A percentile compares a stretch with the other conserved stretches of the same genome.
Evolutionary conservation across 2,329 filamentous ascomycete genomes (phyloP).

Genomic region (Aureobasidium musti): DNA sequence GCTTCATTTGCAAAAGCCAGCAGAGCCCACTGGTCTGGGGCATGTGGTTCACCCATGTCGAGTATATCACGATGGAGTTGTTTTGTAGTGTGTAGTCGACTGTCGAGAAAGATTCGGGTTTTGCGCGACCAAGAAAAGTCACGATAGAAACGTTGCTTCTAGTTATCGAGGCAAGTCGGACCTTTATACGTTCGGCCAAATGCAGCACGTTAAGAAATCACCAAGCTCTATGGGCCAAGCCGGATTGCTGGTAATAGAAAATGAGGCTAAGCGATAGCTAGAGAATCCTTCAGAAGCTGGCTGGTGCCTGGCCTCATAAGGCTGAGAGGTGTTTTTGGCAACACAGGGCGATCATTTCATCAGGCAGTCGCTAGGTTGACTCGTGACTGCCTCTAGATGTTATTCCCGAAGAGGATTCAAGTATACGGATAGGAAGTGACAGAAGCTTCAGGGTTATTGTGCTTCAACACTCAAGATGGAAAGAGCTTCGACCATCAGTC

Average conservation of each 20-base stretch:
- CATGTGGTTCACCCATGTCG: neutral
- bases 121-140: neutral
- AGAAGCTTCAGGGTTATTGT: neutral
- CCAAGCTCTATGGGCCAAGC: slow-evolving; percentile 1
- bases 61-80: neutral
- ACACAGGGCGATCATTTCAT: neutral
- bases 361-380: neutral
- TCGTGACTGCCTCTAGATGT: neutral
- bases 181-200: neutral
- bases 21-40: neutral
- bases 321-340: slow-evolving; percentile 2
- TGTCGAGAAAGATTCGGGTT: neutral
- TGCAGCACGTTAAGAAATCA: neutral
- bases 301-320: neutral
- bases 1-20: neutral
- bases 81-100: neutral
- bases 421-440: neutral
- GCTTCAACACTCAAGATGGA: neutral
- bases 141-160: neutral
- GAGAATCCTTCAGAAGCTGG: slow-evolving; percentile 10
- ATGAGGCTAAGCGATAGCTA: slow-evolving; percentile 2
- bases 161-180: neutral
- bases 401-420: slow-evolving; percentile 5
- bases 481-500: neutral
- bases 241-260: neutral